phyloP scores from a whole-genome alignment of 306 rosid species.

The Dryas drummondii region DNA sequence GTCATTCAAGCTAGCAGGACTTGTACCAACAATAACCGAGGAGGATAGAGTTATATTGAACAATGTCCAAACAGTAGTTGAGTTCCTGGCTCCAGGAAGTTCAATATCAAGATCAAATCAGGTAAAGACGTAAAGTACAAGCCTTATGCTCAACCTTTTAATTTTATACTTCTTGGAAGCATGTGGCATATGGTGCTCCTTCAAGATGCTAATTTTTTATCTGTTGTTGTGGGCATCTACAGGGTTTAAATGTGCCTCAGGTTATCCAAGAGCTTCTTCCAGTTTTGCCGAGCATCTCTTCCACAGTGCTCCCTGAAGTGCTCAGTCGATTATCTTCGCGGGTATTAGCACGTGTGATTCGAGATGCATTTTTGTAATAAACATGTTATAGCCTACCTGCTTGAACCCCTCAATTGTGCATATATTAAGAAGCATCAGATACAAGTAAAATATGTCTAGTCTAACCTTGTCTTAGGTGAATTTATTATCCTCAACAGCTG shows the following conservation, averaged over 20 bases:
- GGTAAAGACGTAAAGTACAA: constrained; percentile 71
- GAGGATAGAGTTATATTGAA: constrained; percentile 89
- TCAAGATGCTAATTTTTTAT: neutral
- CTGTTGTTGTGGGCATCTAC: constrained; percentile 32
- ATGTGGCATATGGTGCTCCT: constrained; percentile 11
- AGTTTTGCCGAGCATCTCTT: constrained; percentile 78
- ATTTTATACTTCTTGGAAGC: neutral
- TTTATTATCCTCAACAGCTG: constrained; percentile 1
- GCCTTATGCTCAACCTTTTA: constrained; percentile 2
- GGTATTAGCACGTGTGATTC: constrained; percentile 76
- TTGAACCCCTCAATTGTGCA: constrained; percentile 38
- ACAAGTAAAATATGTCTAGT: constrained; percentile 22
- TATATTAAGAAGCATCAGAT: constrained; percentile 15
- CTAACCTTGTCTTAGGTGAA: constrained; percentile 19
- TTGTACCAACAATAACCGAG: constrained; percentile 74
- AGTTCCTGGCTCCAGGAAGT: constrained; percentile 86
- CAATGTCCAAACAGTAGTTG: constrained; percentile 81
- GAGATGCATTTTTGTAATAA: constrained; percentile 69
- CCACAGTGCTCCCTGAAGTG: constrained; percentile 80
- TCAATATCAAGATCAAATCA: constrained; percentile 60
- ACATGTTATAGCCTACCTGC: constrained; percentile 8
- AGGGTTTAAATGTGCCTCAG: constrained; percentile 60
- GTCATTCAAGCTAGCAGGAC: constrained; percentile 70
- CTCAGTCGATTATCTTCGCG: constrained; percentile 82
- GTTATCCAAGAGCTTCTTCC: constrained; percentile 83